Conservation (phyloP, 805 yeast genomes). For the Wickerhamomyces ciferrii region DNA sequence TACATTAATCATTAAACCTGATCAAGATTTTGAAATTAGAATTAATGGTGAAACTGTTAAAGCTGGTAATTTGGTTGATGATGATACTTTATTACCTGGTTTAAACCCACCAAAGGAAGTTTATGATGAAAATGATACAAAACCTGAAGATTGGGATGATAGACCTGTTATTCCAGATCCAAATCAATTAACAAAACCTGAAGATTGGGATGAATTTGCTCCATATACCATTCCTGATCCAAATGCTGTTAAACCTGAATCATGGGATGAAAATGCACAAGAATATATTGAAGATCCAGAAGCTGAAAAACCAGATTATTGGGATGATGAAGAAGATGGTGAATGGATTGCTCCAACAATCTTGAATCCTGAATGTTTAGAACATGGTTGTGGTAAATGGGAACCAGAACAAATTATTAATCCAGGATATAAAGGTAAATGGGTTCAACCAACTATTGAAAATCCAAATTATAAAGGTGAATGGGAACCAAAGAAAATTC, state of each 20-base stretch:
- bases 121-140: slow-evolving; percentile 47
- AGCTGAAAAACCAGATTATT: slow-evolving; percentile 62
- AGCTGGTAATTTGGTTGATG: slow-evolving; percentile 63
- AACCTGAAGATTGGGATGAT: slow-evolving; percentile 86
- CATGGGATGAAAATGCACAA: slow-evolving; percentile 69
- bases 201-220: slow-evolving; percentile 75
- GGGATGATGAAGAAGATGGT: slow-evolving; percentile 92
- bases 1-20: slow-evolving; percentile 65
- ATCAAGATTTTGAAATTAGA: slow-evolving; percentile 72
- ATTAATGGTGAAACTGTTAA: slow-evolving; percentile 71
- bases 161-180: slow-evolving; percentile 65
- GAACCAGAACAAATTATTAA: slow-evolving; percentile 59
- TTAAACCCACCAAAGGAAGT: slow-evolving; percentile 64
- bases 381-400: slow-evolving; percentile 83
- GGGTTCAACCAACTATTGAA: slow-evolving; percentile 61
- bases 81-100: slow-evolving; percentile 54
- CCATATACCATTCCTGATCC: slow-evolving; percentile 67
- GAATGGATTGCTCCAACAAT: slow-evolving; percentile 72
- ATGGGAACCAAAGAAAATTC: slow-evolving; percentile 64
- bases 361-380: slow-evolving; percentile 67
- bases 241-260: slow-evolving; percentile 59
- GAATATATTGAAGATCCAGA: slow-evolving; percentile 62
- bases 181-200: slow-evolving; percentile 58
- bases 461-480: slow-evolving; percentile 79
- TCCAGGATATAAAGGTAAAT: slow-evolving; percentile 71